Evolutionary conservation across 1,284 basidiomycete genomes (phyloP), one percentile per base, ranked within the genome.

Genomic region (Fomitopsis pinicola): DNA sequence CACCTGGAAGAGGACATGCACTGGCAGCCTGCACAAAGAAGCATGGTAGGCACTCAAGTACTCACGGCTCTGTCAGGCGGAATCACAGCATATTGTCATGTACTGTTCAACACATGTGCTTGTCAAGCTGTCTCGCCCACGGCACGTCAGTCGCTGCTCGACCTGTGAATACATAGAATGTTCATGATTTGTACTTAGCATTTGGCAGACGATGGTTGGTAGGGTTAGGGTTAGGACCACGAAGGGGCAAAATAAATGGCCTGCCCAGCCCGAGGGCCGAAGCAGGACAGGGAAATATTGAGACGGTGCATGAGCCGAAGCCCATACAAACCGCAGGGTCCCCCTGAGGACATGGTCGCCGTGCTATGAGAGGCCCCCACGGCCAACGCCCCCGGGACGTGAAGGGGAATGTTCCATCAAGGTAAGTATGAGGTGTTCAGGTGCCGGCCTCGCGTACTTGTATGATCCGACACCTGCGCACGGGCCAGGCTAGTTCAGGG

Each of bases 241-340:
- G 8, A 36, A 53, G 17, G 36, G 40, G 52, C 58, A 68, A 67
- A 69, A 72, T 72, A 69, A 62, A 70, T 67, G 72, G 72, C 72
- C 72, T 67, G 68, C 72, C 71, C 72, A 72, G 72, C 72, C 72
- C 71, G 72, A 73, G 71, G 82, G 82, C 81, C 78, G 71, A 77
- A 80, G 78, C 77, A 76, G 80, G 78, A 83, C 83, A 76, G 84
- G 83, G 77, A 86, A 86, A 87, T 86, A 86, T 86, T 86, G 67
- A 76, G 84, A 86, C 82, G 77, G 78, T 85, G 82, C 83, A 85
- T 82, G 79, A 80, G 76, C 82, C 82, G 76, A 81, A 83, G 80
- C 81, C 73, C 82, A 84, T 82, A 84, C 84, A 85, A 84, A 75
- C 80, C 79, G 73, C 74, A 74, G 74, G 74, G 65, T 60, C 69